Conservation (phyloP, 208 protist species). For the Wallacemonas sp. region DNA sequence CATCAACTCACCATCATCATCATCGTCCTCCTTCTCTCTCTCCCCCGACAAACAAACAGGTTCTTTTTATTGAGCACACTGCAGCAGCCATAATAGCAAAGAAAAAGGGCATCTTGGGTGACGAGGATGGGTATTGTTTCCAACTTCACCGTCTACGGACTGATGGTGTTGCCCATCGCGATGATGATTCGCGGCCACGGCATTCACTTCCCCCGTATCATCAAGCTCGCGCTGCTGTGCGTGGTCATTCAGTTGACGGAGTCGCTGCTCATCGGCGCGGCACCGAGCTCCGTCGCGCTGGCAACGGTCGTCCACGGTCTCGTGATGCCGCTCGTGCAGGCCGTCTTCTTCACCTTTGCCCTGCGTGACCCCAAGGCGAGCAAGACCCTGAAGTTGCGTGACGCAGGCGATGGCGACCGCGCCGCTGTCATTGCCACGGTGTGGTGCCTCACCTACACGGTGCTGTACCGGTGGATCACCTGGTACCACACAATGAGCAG, state of each 20-base stretch:
- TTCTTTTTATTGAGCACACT: too few relatives aligned
- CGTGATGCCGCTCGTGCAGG: conserved; percentile 47
- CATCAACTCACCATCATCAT: not conserved
- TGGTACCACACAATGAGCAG: conserved; percentile 73
- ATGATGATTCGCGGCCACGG: conserved; percentile 63
- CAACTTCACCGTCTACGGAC: conserved; percentile 67
- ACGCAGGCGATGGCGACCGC: conserved; percentile 36
- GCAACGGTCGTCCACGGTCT: conserved; percentile 27
- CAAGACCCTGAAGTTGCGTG: conserved; percentile 46
- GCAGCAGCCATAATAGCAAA: too few relatives aligned
- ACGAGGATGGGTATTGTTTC: conserved; percentile 59
- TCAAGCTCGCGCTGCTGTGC: conserved; percentile 43
- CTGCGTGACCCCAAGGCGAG: conserved; percentile 54
- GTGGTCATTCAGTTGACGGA: conserved; percentile 51
- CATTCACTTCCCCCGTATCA: conserved; percentile 39
- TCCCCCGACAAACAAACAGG: conserved; percentile 14
- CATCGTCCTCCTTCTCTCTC: not conserved
- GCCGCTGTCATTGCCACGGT: conserved; percentile 49
- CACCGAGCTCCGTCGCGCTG: conserved; percentile 19
- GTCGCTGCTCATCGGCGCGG: conserved; percentile 43
- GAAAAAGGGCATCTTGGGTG: too few relatives aligned
- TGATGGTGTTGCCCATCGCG: conserved; percentile 75
- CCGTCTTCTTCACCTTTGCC: conserved; percentile 51
- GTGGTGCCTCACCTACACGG: conserved; percentile 55
- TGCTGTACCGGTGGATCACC: conserved; percentile 70